Base-by-base conservation (phyloP, 306 rosid species). In the Casuarina glauca region DNA sequence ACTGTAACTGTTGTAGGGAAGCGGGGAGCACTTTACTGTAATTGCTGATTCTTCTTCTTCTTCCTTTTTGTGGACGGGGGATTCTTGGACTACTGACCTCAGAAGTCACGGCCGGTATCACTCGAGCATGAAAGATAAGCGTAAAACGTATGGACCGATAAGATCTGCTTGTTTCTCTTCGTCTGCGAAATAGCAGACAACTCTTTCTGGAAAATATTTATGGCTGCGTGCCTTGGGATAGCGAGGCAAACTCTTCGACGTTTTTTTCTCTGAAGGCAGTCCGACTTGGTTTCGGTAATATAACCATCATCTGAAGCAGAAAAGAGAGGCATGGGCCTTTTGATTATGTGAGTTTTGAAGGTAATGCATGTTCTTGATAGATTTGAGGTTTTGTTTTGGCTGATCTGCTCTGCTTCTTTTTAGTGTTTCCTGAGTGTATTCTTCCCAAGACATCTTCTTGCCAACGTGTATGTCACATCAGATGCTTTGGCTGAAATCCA, bases 61-160 rank as follows among this genome's bases (percentile, higher is more conserved):
- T 69, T 76, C 72, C 51, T n/a, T 78, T 49, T 13, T 78, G 17
- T 69, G 67, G 54, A 78, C 73, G 79, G 87, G 62, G 83, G 85
- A 48, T 13, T 74, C 74, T 60, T 39, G 66, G 9, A 32, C 61
- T 73, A 78, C 79, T 66, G 74, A 78, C 75, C 79, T 74, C 68
- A 69, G 70, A 85, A 82, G 70, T 74, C 62, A 72, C 86, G 85
- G 75, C 81, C 39, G 46, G 76, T 73, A 78, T 70, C 78, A 79
- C 74, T 70, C 61, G 43, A 79, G 58, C 68, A 70, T 57, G 39
- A 35, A 74, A 66, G 74, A 79, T 62, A 44, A 26, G 80, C 66
- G 44, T 52, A 42, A 60, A 73, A 79, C 54, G 35, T n/a, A 63
- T 78, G 77, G 75, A 78, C 82, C 77, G 75, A 72, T 78, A 72